phyloP scores from a whole-genome alignment of 176 grass and related monocot genomes.

The Triticum aestivum region IWGSC_CS_RefSeq_v2.1 NC_057805.1:72272981-72273480 shows the following conservation, averaged over 20 bases:
- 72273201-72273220: neutral
- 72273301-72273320: conserved; percentile 9
- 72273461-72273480: conserved; percentile 41
- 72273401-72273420: conserved; percentile 79
- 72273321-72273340: neutral
- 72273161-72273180: neutral
- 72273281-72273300: conserved; percentile 60
- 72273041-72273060: conserved; percentile 4
- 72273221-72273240: conserved; percentile 13
- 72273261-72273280: conserved; percentile 48
- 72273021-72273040: conserved; percentile 13
- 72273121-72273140: neutral
- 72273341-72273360: conserved; percentile 9
- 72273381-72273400: conserved; percentile 75
- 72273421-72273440: conserved; percentile 83
- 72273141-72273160: conserved; percentile 9
- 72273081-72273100: conserved; percentile 42
- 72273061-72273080: conserved; percentile 44
- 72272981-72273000: conserved; percentile 91
- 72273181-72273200: conserved; percentile 27
- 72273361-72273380: conserved; percentile 29
- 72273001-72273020: conserved; percentile 41
- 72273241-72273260: conserved; percentile 43
- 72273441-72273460: conserved; percentile 43
- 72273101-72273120: neutral